Base-by-base conservation (phyloP, 345 rosid species). In the Syzygium oleosum region DNA sequence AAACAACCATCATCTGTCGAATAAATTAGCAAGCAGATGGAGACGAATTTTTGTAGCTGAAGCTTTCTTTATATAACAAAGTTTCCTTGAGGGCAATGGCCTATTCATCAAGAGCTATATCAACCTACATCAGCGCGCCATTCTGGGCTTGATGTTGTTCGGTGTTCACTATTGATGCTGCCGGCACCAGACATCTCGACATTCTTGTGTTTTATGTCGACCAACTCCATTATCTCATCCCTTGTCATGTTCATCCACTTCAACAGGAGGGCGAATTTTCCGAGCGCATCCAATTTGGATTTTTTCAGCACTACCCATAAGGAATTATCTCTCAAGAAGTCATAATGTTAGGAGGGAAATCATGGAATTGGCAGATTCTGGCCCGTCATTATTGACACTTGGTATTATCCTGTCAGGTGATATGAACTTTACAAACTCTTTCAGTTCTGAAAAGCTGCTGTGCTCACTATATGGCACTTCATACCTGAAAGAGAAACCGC, bases 401-500 rank as follows among this genome's bases (percentile, higher is more conserved):
- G 99, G 99, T 88, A 95, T 93, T 85, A 97, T 93, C 61, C 87
- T 93, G 89, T 93, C 93, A 14, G 98, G 98, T 61, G 96, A 94
- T 52, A 94, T 87, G 80, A 93, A 89, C 92, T 95, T 90, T 90
- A 96, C 98, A 91, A 96, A 97, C 88, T 96, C 99, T 89, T 68
- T 92, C 22, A 97, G 94, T 88, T 97, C 99, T 8, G 95, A 88
- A 88, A 95, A 97, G 93, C 99, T 95, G 91, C 95, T 88, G 90
- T 97, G 99, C 92, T 97, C 99, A 56, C 99, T 95, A 53, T 96
- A 97, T 52, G 99, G 99, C 85, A 97, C 99, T 90, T 96, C 98
- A 49, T 96, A 97, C 93, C 99, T 97, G 92, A 85, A 86, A 83
- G 68, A 38, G 84, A 56, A 54, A n/a, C 59, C 49, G 13, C 80